Conservation (phyloP, 192 early-diverging fungal species). For the Linnemannia zychae region DNA sequence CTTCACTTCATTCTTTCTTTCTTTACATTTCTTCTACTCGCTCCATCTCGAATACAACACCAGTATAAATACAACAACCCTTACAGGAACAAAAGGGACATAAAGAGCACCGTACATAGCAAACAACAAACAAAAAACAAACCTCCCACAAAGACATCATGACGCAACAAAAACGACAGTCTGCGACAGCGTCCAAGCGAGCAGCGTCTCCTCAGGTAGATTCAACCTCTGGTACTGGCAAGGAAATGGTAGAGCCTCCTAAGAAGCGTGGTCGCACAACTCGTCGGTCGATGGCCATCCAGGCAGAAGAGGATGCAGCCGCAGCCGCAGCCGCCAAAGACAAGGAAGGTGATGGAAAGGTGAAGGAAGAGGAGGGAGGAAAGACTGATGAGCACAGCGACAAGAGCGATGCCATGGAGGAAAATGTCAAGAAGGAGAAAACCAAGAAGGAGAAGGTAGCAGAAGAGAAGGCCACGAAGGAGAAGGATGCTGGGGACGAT, state of each 20-base stretch:
- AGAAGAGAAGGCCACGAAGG: neutral
- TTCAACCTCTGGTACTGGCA: neutral
- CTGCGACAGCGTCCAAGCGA: neutral
- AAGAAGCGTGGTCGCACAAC: conserved; percentile 4
- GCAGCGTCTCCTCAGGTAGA: neutral
- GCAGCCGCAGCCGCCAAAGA: neutral
- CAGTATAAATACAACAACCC: neutral
- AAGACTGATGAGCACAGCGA: neutral
- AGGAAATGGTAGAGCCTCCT: neutral
- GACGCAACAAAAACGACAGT: neutral
- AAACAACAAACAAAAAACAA: neutral
- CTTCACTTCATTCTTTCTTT: neutral
- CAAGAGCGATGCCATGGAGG: neutral
- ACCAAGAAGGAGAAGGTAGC: neutral
- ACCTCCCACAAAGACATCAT: neutral
- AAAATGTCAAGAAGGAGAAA: neutral
- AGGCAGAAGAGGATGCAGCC: neutral
- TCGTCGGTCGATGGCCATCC: neutral
- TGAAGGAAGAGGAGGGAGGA: neutral
- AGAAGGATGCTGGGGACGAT: neutral
- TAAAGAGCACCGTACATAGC: too few relatives aligned
- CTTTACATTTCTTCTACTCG: neutral
- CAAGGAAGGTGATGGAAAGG: neutral
- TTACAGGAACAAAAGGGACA: too few relatives aligned
- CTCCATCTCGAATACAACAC: neutral